A percentile compares a stretch with the other conserved stretches of the same genome.
Evolutionary conservation across 2,329 filamentous ascomycete genomes (phyloP).

Genomic region (Blastomyces parvus): DNA sequence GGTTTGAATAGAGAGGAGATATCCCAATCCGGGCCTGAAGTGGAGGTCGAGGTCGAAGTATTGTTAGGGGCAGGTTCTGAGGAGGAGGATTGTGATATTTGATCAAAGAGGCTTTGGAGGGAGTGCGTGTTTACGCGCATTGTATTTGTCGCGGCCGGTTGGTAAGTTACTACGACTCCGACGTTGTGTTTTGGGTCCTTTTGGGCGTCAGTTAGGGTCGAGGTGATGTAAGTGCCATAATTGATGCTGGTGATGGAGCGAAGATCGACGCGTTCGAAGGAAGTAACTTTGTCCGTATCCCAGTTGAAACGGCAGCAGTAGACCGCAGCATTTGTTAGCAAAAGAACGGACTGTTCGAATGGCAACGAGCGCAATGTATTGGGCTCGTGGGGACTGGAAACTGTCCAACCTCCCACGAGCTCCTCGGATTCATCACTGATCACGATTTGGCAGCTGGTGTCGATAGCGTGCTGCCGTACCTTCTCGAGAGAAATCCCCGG

Average conservation of each 20-base stretch:
- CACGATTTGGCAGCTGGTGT: constrained; percentile 77
- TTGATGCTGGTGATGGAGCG: constrained; percentile 62
- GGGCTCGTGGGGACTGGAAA: constrained; percentile 64
- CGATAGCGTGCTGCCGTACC: constrained; percentile 80
- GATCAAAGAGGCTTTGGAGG: constrained; percentile 50
- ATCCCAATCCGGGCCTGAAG: constrained; percentile 27
- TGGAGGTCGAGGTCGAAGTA: not conserved
- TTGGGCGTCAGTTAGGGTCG: constrained; percentile 67
- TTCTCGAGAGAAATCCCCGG: constrained; percentile 78
- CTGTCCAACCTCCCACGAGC: constrained; percentile 78
- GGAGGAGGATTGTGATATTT: constrained; percentile 16
- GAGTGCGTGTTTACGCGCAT: constrained; percentile 78
- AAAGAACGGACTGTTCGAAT: constrained; percentile 78
- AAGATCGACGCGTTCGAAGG: constrained; percentile 78
- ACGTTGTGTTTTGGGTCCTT: constrained; percentile 71
- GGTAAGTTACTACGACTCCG: constrained; percentile 71
- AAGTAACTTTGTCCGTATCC: constrained; percentile 87
- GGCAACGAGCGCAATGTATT: constrained; percentile 61
- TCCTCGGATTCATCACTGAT: constrained; percentile 77
- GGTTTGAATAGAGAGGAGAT: constrained; percentile 34
- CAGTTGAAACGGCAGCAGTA: constrained; percentile 92
- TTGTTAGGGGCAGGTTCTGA: not conserved
- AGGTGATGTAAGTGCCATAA: constrained; percentile 82
- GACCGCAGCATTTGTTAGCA: constrained; percentile 74
- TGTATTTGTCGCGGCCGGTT: constrained; percentile 59